Conservation (phyloP, 371 early-diverging fungal genomes). For the Mortierella sp. region DNA sequence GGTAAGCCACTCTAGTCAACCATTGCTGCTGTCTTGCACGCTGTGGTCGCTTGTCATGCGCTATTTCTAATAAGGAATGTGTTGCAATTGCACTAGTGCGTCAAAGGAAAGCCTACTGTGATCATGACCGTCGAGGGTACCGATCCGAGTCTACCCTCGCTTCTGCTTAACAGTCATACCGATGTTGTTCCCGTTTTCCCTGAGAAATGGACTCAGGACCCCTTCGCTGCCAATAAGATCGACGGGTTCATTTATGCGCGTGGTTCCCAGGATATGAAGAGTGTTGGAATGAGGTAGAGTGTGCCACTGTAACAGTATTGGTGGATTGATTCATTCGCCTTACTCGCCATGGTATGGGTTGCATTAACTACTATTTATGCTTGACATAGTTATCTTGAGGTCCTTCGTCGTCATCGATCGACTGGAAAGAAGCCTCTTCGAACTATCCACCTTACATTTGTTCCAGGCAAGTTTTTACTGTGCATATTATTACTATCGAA, state of each 20-base stretch:
- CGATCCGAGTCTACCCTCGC: conserved; percentile 62
- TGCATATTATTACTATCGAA: too few species aligned
- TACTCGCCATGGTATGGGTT: too few species aligned
- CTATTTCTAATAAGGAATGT: too few species aligned
- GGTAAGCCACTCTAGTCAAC: too few species aligned
- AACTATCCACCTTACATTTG: conserved; percentile 77
- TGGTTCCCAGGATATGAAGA: conserved; percentile 91
- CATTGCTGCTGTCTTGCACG: too few species aligned
- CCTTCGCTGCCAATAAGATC: conserved; percentile 76
- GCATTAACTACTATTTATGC: too few species aligned
- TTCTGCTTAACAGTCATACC: conserved; percentile 84
- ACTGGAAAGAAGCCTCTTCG: conserved; percentile 64
- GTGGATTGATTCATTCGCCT: too few species aligned
- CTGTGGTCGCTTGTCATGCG: too few species aligned
- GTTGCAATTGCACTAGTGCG: too few species aligned
- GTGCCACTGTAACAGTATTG: too few species aligned
- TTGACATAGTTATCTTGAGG: conserved; percentile 82
- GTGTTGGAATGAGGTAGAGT: conserved; percentile 77
- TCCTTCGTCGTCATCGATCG: conserved; percentile 69
- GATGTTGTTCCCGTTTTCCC: conserved; percentile 88
- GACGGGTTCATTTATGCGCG: conserved; percentile 80
- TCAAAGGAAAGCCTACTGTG: conserved; percentile 74
- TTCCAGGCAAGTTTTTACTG: conserved; percentile 71
- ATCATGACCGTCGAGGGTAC: conserved; percentile 74
- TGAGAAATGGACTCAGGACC: conserved; percentile 77